Evolutionary conservation across 345 rosid genomes (phyloP), one percentile per base, ranked within the genome.

Genomic region (Gossypium longicalyx): DNA sequence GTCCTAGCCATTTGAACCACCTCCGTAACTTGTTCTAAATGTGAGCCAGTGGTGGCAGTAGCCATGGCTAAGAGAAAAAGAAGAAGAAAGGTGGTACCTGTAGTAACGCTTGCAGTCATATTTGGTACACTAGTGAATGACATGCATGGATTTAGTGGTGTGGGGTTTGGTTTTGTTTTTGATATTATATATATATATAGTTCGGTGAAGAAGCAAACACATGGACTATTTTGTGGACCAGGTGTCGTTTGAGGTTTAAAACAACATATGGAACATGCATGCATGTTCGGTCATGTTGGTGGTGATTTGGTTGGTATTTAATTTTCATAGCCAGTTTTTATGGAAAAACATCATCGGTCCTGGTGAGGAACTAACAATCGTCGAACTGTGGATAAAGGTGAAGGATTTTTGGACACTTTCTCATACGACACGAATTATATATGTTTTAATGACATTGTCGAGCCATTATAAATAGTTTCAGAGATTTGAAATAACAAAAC

Each of bases 1-100:
- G 84, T 19, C 74, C 75, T 86, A 49, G 88, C 82, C 71, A 12
- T 73, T 57, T 84, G 77, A 57, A 84, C 70, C 74, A 73, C 71
- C 78, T 71, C 80, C 41, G 22, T 20, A 17, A 67, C 22, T 12
- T 11, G 8, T 15, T 79, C 85, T 20, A 34, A 34, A 34, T 69
- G 59, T 29, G 70, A 77, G 80, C 77, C 51, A 65, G 68, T 62
- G 74, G 76, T n/a, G 67, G 67, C 48, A 29, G 60, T 48, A 12
- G 79, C 70, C 68, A 71, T 52, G 76, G 78, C 77, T 49, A 84
- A 17, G 78, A 84, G 68, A 15, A 83, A 34, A 34, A 84, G 70
- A 17, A 83, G 71, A n/a, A 61, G 68, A 25, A 44, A 59, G 43
- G 59, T 23, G 75, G 79, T 52, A 34, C 7, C 7, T 7, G 41